Evolutionary conservation across 805 yeast genomes (phyloP), one percentile per base, ranked within the genome.

Genomic region (Myxozyma neotropica): DNA sequence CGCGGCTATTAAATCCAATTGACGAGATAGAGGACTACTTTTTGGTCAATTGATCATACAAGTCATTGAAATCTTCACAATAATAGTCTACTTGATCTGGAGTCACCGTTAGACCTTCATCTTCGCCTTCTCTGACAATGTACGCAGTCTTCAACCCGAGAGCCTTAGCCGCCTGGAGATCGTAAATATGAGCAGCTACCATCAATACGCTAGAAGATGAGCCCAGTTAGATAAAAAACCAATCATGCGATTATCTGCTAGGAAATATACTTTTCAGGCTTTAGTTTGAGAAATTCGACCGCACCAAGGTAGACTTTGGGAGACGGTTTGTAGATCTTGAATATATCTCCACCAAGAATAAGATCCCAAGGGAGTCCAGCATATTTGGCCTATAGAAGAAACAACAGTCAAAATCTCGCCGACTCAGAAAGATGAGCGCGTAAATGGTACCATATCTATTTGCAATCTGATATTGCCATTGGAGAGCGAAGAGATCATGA

Each of bases 361-460:
- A 61, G 31, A 33, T 63, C 66, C 66, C 66, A 63, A 1, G 61
- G 66, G 15, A 63, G 42, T 8, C 27, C 19, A 4, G 66, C 66
- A 27, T 63, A 48, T 47, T 61, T 63, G n/a, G 66, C 66, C 64
- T 61, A 2, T 1, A 13, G 12, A 47, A 12, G 3, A 40, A 29
- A 10, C 33, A 31, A 26, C 24, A 42, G 55, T 15, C n/a, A n/a
- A n/a, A n/a, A n/a, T n/a, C n/a, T n/a, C n/a, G n/a, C n/a, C n/a
- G n/a, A n/a, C n/a, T n/a, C n/a, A n/a, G n/a, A n/a, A n/a, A n/a
- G n/a, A n/a, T n/a, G n/a, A n/a, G n/a, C n/a, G n/a, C n/a, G n/a
- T n/a, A n/a, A n/a, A n/a, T n/a, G n/a, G n/a, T 48, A 61, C 64
- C 66, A 63, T 58, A 45, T 63, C 66, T 27, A 63, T 59, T 4